Evolutionary conservation across 208 protist species (phyloP).

Genomic region (Angomonas deanei): DNA sequence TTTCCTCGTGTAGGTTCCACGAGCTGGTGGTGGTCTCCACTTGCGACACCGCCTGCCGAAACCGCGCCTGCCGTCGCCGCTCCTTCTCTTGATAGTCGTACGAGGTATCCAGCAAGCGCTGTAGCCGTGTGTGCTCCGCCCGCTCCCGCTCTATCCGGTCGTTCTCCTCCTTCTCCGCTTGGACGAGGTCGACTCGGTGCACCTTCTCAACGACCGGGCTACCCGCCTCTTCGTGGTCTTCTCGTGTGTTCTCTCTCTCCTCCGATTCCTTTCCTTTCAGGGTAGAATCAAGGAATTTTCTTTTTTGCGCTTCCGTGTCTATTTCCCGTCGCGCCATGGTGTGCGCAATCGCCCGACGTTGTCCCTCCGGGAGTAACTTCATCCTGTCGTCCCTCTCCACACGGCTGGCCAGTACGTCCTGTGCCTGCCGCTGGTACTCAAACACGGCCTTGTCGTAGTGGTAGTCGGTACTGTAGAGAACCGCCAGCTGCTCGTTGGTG

Average conservation of each 20-base stretch:
- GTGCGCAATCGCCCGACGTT: neutral
- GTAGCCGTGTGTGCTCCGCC: constrained; percentile 5
- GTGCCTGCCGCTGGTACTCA: neutral
- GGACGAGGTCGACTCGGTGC: constrained; percentile 8
- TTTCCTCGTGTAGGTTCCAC: constrained; percentile 54
- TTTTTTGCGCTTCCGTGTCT: neutral
- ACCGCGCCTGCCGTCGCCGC: constrained; percentile 18
- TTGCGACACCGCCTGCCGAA: constrained; percentile 26
- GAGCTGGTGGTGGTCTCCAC: constrained; percentile 37
- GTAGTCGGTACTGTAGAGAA: neutral
- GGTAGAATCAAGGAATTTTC: neutral
- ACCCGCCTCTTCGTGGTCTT: too few relatives aligned
- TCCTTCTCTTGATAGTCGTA: constrained; percentile 35
- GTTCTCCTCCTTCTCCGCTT: constrained; percentile 1
- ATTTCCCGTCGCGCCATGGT: neutral
- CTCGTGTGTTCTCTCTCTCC: neutral
- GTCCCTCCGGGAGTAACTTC: neutral
- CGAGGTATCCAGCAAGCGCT: constrained; percentile 34
- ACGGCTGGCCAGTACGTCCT: neutral
- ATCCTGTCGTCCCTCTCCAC: neutral
- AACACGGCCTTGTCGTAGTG: neutral
- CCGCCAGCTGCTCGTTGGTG: neutral
- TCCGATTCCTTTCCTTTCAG: constrained; percentile 16
- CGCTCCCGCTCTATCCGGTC: constrained; percentile 5
- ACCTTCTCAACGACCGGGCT: too few relatives aligned